A percentile compares a stretch with the other conserved stretches of the same genome.
These are phyloP conservation scores for Saposhnikovia divaricata DNA, from an alignment of 129 eudicot genomes.

Conservation along the genomic window DNA sequence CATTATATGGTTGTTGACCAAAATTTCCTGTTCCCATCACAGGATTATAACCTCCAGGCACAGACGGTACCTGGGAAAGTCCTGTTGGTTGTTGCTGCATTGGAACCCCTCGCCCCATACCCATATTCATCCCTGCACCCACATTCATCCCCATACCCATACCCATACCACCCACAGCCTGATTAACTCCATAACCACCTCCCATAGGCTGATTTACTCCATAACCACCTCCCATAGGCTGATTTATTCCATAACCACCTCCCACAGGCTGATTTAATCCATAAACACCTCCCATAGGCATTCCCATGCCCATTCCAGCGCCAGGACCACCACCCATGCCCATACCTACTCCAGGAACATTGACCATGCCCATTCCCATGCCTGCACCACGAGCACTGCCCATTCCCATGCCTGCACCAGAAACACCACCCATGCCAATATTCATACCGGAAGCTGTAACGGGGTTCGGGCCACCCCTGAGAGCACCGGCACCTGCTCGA, in stretches of 20 bases:
- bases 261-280: slow-evolving; percentile 38
- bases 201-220: slow-evolving; percentile 38
- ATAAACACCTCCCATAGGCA: slow-evolving; percentile 20
- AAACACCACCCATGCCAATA: slow-evolving; percentile 2
- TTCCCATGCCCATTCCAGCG: slow-evolving; percentile 38
- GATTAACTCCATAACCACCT: slow-evolving; percentile 36
- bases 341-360: slow-evolving; percentile 19
- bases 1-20: slow-evolving; percentile 81
- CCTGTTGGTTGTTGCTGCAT: slow-evolving; percentile 59
- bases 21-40: slow-evolving; percentile 74
- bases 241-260: slow-evolving; percentile 36
- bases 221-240: slow-evolving; percentile 29
- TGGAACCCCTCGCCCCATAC: slow-evolving; percentile 42
- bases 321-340: slow-evolving; percentile 44
- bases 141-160: slow-evolving; percentile 21
- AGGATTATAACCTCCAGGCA: slow-evolving; percentile 59
- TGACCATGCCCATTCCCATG: slow-evolving; percentile 10
- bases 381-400: slow-evolving; percentile 15
- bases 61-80: slow-evolving; percentile 45
- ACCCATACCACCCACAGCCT: slow-evolving; percentile 28
- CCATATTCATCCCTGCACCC: slow-evolving; percentile 29
- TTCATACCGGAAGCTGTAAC: slow-evolving; percentile 51
- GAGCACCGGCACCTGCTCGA: slow-evolving; percentile 70
- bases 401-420: slow-evolving; percentile 28
- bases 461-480: slow-evolving; percentile 56